Percentiles rank a stretch among this genome's conserved stretches.
phyloP scores from a whole-genome alignment of 148 eudicot species.

The Tetragonia tetragonoides region DNA sequence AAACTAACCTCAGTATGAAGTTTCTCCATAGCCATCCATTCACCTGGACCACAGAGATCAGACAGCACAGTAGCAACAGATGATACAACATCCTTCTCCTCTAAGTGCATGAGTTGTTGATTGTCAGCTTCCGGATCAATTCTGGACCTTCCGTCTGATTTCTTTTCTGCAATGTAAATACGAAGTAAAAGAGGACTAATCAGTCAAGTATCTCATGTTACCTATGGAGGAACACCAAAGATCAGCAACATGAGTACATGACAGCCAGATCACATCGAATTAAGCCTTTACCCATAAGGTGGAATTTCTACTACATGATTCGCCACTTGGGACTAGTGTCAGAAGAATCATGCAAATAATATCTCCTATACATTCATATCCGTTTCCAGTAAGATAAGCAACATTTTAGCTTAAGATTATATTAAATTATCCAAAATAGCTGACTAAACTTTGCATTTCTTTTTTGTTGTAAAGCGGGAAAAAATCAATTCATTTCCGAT shows the following conservation, averaged over 20 bases:
- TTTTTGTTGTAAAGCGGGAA: no score
- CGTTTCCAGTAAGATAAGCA: not conserved
- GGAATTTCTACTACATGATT: not conserved
- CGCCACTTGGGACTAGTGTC: slow-evolving; percentile 2
- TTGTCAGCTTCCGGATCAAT: slow-evolving; percentile 73
- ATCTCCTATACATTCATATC: not conserved
- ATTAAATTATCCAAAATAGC: no score
- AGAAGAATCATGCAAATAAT: not conserved
- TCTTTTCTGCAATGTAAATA: slow-evolving; percentile 47
- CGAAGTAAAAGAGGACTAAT: slow-evolving; percentile 4
- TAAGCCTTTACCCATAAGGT: not conserved
- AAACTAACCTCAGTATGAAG: slow-evolving; percentile 76
- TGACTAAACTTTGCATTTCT: no score
- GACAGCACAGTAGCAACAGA: slow-evolving; percentile 80
- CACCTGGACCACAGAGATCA: slow-evolving; percentile 90
- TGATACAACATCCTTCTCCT: slow-evolving; percentile 84
- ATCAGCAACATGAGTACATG: slow-evolving; percentile 11
- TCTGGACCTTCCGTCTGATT: slow-evolving; percentile 69
- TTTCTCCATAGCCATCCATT: slow-evolving; percentile 97
- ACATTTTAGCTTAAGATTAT: not conserved
- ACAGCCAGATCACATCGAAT: not conserved
- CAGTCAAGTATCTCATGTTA: not conserved
- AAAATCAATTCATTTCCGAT: no score
- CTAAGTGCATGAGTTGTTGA: slow-evolving; percentile 70
- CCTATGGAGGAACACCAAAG: not conserved